These are phyloP conservation scores for Cercospora sesami DNA, from an alignment of 2,329 filamentous ascomycete genomes.

Conservation along the genomic window DNA sequence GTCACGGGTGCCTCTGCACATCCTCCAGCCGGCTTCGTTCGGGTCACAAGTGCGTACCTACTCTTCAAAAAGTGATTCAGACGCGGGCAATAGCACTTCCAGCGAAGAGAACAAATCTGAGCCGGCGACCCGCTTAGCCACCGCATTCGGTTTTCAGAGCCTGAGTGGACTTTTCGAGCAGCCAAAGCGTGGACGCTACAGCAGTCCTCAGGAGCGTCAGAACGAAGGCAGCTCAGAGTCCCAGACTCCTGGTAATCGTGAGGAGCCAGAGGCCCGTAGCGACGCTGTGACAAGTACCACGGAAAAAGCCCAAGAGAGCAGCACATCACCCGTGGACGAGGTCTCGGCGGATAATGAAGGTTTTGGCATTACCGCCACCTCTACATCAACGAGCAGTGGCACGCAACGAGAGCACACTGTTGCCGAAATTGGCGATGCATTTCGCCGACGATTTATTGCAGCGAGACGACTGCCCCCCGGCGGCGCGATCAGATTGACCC, in stretches of 20 bases:
- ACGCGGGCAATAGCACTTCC: constrained; percentile 5
- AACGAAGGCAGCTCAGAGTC: background rate
- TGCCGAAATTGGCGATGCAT: constrained; percentile 3
- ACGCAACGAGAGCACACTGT: background rate
- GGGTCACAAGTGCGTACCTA: constrained; percentile 25
- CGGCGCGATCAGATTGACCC: background rate
- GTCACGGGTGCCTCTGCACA: constrained; percentile 24
- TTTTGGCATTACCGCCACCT: background rate
- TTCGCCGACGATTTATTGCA: constrained; percentile 5
- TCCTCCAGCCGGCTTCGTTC: constrained; percentile 9
- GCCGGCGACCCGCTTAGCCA: constrained; percentile 19
- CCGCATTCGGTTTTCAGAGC: constrained; percentile 34
- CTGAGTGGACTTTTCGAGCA: constrained; percentile 33
- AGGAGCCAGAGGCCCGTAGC: background rate
- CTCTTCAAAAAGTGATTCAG: constrained; percentile 21
- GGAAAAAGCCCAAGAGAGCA: background rate
- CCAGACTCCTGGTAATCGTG: background rate
- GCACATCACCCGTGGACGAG: background rate
- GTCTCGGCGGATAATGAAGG: background rate
- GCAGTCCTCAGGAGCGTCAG: constrained; percentile 24
- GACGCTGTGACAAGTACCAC: background rate
- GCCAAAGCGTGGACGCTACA: constrained; percentile 30
- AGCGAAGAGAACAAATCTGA: background rate
- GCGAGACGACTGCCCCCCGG: background rate
- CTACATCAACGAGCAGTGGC: background rate